Base-by-base conservation (phyloP, 2,329 filamentous ascomycete genomes). In the Botryotinia globosa region DNA sequence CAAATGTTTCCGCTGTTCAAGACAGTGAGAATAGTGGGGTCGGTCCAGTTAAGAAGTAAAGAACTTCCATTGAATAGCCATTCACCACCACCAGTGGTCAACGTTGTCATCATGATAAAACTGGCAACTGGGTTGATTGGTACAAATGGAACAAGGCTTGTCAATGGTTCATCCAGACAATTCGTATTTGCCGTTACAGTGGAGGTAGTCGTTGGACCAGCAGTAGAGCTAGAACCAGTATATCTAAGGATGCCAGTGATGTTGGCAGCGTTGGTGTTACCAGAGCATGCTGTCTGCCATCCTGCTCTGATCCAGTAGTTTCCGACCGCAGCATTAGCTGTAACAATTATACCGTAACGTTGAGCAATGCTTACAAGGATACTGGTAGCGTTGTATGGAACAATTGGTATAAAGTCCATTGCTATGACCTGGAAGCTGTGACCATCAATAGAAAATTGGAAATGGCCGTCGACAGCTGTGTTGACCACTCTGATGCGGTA, bases 401-500 rank as follows among this genome's bases (percentile, higher is more conserved):
- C 74, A 29, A 90, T 84, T 0, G 88, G 87, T 0, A 90, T 85
- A 10, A 90, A 81, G 72, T 89, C 89, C n/a, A 80, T 81, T 0
- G 84, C 83, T 37, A 90, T 87, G 44, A 91, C 87, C 0, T 82
- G 85, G 77, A 91, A 78, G 0, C 79, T 84, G 78, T 91, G 89
- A 72, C 86, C 84, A 77, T 87, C 86, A 72, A 87, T 85, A 62
- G 81, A 81, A 74, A 87, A 82, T 32, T 80, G 78, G 74, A 84
- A 83, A 69, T 80, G 80, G 34, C 81, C 82, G 72, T 83, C 83
- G 12, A 83, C 79, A 20, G 80, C 81, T 22, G 79, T 81, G 74
- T 86, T 87, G 69, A 87, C 79, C 3, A 87, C 75, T 3, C 85
- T 79, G 39, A 87, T 73, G 25, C 83, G 83, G 71, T 86, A 84